Evolutionary conservation across 345 rosid species (phyloP).

Genomic region (Citrus medica): DNA sequence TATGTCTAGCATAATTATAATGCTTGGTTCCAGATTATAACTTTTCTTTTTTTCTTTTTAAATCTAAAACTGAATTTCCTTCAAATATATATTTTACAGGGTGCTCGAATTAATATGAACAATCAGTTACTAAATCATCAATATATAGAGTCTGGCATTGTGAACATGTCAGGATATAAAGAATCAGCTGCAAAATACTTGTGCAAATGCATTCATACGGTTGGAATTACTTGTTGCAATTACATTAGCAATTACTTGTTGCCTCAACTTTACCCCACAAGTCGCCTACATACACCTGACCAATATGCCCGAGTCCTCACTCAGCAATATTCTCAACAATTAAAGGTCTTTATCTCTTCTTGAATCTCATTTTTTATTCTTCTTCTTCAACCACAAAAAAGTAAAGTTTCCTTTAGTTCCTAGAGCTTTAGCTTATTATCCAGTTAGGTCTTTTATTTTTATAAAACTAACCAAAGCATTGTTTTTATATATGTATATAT

Average conservation of each 20-base stretch:
- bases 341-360: slow-evolving; percentile 13
- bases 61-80: too few species aligned
- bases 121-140: slow-evolving; percentile 41
- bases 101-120: slow-evolving; percentile 34
- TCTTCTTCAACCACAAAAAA: too few species aligned
- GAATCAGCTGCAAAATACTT: slow-evolving; percentile 23
- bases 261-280: slow-evolving; percentile 18
- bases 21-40: too few species aligned
- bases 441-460: too few species aligned
- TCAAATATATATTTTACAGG: slow-evolving; percentile 23
- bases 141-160: slow-evolving; percentile 14
- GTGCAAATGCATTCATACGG: slow-evolving; percentile 24
- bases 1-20: too few species aligned
- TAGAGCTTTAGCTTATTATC: too few species aligned
- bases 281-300: slow-evolving; percentile 7
- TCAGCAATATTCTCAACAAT: slow-evolving; percentile 20
- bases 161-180: slow-evolving; percentile 3
- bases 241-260: slow-evolving; percentile 36
- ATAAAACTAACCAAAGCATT: neutral
- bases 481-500: too few species aligned
- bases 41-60: too few species aligned
- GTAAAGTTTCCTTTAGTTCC: too few species aligned
- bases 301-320: slow-evolving; percentile 21
- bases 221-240: slow-evolving; percentile 14
- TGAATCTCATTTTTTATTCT: too few species aligned